Conservation (phyloP, 2,329 filamentous ascomycete genomes). For the Cadophora sp. region DNA sequence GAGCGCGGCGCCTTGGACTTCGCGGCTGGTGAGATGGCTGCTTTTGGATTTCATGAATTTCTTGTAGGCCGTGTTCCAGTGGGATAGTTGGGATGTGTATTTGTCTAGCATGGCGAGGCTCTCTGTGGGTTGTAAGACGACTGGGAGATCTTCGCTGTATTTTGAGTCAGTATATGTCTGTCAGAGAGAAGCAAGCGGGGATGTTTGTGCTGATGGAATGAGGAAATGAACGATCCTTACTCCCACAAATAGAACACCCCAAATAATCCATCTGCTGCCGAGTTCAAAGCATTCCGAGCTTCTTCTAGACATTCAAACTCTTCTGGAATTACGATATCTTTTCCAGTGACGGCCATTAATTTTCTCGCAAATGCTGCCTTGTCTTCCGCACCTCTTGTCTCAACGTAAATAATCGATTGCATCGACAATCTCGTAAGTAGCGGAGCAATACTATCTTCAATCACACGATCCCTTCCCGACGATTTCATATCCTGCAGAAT, state of each 20-base stretch:
- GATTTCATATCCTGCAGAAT: too few relatives aligned
- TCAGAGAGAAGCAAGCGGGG: background rate
- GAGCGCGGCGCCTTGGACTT: background rate
- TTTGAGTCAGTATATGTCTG: background rate
- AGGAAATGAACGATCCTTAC: background rate
- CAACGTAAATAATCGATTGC: background rate
- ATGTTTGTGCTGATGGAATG: background rate
- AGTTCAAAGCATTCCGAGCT: background rate
- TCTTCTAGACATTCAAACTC: background rate
- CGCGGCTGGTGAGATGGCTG: background rate
- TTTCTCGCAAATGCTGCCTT: background rate
- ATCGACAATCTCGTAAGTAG: background rate
- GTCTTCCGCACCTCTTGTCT: background rate
- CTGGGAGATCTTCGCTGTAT: background rate
- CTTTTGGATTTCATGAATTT: background rate
- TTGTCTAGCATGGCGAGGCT: background rate
- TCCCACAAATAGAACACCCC: background rate
- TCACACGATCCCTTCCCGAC: background rate
- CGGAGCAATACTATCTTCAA: background rate
- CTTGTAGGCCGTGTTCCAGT: background rate
- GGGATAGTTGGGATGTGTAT: background rate
- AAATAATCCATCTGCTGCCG: background rate
- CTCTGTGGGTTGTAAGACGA: background rate
- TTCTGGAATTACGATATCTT: background rate
- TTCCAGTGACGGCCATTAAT: background rate